phyloP scores from a whole-genome alignment of 805 yeast genomes.

The Lipomyces chichibuensis region DNA sequence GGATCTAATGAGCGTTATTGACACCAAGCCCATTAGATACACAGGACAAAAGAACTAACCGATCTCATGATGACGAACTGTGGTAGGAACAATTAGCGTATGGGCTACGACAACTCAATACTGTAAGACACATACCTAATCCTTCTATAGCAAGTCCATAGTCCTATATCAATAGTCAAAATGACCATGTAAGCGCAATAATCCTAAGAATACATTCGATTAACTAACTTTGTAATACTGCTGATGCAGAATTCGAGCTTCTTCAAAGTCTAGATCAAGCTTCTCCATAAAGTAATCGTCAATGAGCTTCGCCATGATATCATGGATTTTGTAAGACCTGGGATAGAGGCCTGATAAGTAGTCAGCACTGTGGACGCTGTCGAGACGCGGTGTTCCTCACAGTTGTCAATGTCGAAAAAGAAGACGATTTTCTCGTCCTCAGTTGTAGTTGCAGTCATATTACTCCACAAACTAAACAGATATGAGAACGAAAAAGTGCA shows the following conservation, averaged over 20 bases:
- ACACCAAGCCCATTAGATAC: not conserved
- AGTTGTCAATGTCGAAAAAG: slow-evolving; percentile 92
- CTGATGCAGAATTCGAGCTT: slow-evolving; percentile 71
- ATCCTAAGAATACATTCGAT: not conserved
- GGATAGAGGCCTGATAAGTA: slow-evolving; percentile 55
- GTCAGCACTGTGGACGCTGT: not conserved
- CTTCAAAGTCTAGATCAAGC: slow-evolving; percentile 65
- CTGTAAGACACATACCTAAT: slow-evolving; percentile 43
- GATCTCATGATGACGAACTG: slow-evolving; percentile 54
- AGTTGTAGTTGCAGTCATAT: not conserved
- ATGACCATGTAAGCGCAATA: not conserved
- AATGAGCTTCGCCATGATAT: slow-evolving; percentile 83
- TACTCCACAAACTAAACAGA: not conserved
- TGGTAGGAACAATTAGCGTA: not conserved
- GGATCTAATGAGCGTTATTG: slow-evolving; percentile 57
- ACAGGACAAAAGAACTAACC: slow-evolving; percentile 44
- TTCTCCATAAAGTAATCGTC: slow-evolving; percentile 75
- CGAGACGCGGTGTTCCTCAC: slow-evolving; percentile 44
- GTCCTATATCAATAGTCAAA: slow-evolving; percentile 47
- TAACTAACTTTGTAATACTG: slow-evolving; percentile 60
- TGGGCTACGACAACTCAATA: not conserved
- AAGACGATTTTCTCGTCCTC: slow-evolving; percentile 47
- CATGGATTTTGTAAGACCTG: slow-evolving; percentile 74
- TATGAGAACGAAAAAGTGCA: not conserved
- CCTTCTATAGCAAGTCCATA: slow-evolving; percentile 96